These are phyloP conservation scores for Phytopythium sindhum DNA, from an alignment of 352 stramenopile genomes.

Conservation along the genomic window DNA sequence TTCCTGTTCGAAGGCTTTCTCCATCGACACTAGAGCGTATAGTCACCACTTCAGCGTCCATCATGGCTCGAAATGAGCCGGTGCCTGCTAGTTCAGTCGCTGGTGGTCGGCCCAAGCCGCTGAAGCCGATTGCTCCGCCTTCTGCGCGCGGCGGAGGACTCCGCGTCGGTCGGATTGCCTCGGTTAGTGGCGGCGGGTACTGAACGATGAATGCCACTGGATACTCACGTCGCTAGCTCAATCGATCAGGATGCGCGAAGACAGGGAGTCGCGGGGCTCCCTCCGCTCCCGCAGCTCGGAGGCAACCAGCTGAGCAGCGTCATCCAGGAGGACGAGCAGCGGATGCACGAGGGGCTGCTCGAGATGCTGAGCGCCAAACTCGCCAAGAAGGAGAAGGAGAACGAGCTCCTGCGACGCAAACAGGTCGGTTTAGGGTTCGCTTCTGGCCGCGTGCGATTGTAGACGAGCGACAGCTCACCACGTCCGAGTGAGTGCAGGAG, in stretches of 20 bases:
- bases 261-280: not conserved
- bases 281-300: conserved; percentile 7
- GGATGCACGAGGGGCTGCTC: conserved; percentile 56
- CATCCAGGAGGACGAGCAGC: conserved; percentile 44
- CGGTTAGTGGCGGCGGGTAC: conserved; percentile 18
- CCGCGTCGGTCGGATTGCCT: conserved; percentile 52
- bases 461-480: not conserved
- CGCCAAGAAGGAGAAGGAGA: conserved; percentile 62
- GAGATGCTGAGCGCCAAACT: conserved; percentile 63
- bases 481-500: conserved; percentile 6
- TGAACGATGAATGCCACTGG: not conserved
- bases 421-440: conserved; percentile 9
- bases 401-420: conserved; percentile 41
- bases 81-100: not conserved
- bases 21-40: too few relatives aligned
- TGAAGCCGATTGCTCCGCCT: conserved; percentile 7
- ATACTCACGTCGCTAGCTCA: not conserved
- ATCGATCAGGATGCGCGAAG: conserved; percentile 28
- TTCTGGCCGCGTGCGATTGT: not conserved
- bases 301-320: conserved; percentile 19
- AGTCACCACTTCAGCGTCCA: not conserved
- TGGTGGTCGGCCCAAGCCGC: not conserved
- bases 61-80: conserved; percentile 2
- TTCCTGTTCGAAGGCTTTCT: too few relatives aligned
- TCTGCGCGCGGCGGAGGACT: conserved; percentile 26